Conservation (phyloP, 2,329 filamentous ascomycete species). For the Amylocarpus encephaloides region DNA sequence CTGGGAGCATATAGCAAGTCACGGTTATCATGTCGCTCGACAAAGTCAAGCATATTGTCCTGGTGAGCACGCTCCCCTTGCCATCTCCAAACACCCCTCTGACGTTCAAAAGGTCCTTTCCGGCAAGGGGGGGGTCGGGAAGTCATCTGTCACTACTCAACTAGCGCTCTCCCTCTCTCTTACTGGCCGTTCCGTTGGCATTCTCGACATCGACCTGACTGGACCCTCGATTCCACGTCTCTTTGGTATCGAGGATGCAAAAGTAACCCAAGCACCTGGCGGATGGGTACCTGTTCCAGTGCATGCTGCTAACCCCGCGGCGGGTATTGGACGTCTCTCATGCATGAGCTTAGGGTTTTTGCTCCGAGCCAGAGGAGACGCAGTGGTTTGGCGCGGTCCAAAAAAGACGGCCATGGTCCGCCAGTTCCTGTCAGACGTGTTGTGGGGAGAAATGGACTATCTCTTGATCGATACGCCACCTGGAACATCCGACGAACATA, state of each 20-base stretch:
- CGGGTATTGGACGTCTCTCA: constrained; percentile 56
- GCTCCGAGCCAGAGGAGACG: constrained; percentile 73
- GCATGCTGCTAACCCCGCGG: constrained; percentile 51
- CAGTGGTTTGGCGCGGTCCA: constrained; percentile 93
- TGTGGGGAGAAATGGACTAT: constrained; percentile 85
- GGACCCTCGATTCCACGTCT: constrained; percentile 95
- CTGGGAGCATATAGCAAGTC: background rate
- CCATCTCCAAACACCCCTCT: constrained; percentile 5
- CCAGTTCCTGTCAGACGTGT: constrained; percentile 87
- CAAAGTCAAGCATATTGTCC: constrained; percentile 70
- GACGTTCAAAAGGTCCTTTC: constrained; percentile 59
- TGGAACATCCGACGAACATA: constrained; percentile 94
- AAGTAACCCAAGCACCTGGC: constrained; percentile 83
- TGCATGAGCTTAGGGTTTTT: constrained; percentile 95
- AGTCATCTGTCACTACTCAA: constrained; percentile 96
- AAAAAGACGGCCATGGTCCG: constrained; percentile 99
- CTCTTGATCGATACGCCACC: constrained; percentile 93
- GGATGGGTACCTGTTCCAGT: constrained; percentile 90
- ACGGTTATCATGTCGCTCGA: constrained; percentile 52
- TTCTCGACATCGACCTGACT: constrained; percentile 93
- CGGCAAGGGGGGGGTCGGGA: constrained; percentile 95
- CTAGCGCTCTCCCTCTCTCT: constrained; percentile 84
- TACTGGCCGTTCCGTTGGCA: constrained; percentile 81
- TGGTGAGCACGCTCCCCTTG: constrained; percentile 45
- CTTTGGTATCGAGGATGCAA: constrained; percentile 80